Evolutionary conservation across 768 basidiomycete species (phyloP), one percentile per base, ranked within the genome.

Genomic region (Naganishia onofrii): DNA sequence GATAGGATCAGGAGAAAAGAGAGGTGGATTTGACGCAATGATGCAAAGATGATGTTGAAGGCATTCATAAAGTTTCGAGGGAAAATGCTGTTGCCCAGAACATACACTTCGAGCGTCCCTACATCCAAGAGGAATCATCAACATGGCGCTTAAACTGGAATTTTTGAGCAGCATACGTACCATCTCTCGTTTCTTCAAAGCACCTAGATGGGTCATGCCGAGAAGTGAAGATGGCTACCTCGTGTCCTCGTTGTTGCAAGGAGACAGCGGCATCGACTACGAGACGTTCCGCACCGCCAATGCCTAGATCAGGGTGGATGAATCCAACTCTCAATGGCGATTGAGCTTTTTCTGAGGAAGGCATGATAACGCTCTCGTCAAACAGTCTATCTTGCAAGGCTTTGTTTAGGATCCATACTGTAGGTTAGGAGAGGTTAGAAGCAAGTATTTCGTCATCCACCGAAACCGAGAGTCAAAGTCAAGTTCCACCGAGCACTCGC

Each of bases 261-360:
- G 93, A 91, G 0, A 95, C 84, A 1, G 95, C 93, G 29, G 94
- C 92, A 79, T 99, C 95, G 26, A 97, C 94, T 6, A 98, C 89
- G 7, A 97, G 86, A 29, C 95, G 86, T 81, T 99, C 95, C 2
- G 95, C 95, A 23, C 95, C 95, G 73, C 95, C 94, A 63, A 97
- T 93, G 69, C 94, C 94, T 5, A 97, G 84, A 83, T 97, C 94
- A 38, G 94, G 94, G 78, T 97, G 94, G 67, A 96, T 84, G 81
- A 96, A 92, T 5, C 91, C 93, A 71, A 96, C 76, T 48, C 82
- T 70, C 42, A 84, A 75, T 5, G 70, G 60, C n/a, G 23, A n/a
- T 36, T 42, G 38, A 46, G 4, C 9, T 26, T 15, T 26, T 8
- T 42, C 15, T 1, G n/a, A 23, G 5, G 28, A 17, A 36, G 57